Percentiles rank a stretch among this genome's conserved stretches.
Conservation (phyloP, 2,329 filamentous ascomycete species). For the Diaporthe ilicicola region DNA sequence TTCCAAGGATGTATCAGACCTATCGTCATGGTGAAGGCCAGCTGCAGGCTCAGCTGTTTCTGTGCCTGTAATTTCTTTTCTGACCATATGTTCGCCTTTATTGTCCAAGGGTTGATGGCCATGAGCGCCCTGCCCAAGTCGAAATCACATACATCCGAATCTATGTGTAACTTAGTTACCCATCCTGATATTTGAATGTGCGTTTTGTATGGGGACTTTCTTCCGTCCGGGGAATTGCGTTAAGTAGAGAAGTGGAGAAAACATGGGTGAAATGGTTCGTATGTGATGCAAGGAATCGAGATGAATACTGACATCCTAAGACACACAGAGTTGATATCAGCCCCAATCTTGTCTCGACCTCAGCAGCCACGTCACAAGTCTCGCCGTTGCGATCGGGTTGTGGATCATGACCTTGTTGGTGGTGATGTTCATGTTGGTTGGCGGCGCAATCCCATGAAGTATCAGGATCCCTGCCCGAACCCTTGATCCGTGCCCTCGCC, state of each 20-base stretch:
- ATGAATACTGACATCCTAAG: slow-evolving; percentile 30
- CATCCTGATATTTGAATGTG: too few species aligned
- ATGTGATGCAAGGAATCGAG: too few species aligned
- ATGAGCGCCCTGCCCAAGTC: slow-evolving; percentile 27
- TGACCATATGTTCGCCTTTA: slow-evolving; percentile 28
- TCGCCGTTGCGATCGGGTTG: neutral
- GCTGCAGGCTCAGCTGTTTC: slow-evolving; percentile 30
- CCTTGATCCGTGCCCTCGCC: slow-evolving; percentile 28
- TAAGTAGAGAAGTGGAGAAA: neutral
- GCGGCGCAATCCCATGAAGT: neutral
- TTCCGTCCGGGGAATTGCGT: neutral
- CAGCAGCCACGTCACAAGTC: neutral
- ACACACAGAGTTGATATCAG: slow-evolving; percentile 32
- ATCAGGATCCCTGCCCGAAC: slow-evolving; percentile 26
- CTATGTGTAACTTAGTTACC: slow-evolving; percentile 20
- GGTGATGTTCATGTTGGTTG: slow-evolving; percentile 18
- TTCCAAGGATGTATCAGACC: slow-evolving; percentile 27
- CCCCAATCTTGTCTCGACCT: slow-evolving; percentile 28
- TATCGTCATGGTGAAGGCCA: slow-evolving; percentile 31
- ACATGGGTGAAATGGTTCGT: neutral
- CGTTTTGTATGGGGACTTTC: neutral
- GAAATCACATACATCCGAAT: slow-evolving; percentile 33
- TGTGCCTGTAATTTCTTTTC: slow-evolving; percentile 28
- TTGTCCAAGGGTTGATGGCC: slow-evolving; percentile 31
- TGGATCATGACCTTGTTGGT: neutral